These are phyloP conservation scores for Spathaspora gorwiae DNA, from an alignment of 805 yeast species.

Conservation along the genomic window DNA sequence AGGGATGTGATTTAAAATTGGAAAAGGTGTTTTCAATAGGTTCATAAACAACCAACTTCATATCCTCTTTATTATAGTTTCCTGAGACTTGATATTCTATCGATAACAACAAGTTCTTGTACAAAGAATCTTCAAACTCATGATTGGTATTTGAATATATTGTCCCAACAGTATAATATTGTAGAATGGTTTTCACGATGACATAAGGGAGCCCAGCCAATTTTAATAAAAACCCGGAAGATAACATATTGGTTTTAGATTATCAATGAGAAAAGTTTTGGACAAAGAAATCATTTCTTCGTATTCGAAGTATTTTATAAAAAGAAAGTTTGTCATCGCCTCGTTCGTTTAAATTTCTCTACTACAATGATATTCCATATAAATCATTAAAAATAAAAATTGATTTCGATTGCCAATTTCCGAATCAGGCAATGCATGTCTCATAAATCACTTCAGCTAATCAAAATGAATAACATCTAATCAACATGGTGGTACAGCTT, in stretches of 20 bases:
- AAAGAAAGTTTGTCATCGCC: no score
- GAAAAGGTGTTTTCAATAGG: constrained; percentile 18
- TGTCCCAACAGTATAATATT: constrained; percentile 32
- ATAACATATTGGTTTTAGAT: constrained; percentile 9
- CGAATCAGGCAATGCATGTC: no score
- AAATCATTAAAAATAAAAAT: no score
- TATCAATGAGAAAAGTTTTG: no score
- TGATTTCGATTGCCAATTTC: no score
- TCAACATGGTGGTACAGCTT: no score
- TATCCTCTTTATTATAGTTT: constrained; percentile 17
- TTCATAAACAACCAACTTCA: constrained; percentile 15
- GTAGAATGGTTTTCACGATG: constrained; percentile 14
- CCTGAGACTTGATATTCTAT: constrained; percentile 23
- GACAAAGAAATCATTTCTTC: no score
- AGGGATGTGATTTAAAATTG: constrained; percentile 9
- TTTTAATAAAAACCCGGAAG: constrained; percentile 16
- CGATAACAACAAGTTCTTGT: constrained; percentile 25
- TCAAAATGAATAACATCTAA: no score
- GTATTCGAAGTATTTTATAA: no score
- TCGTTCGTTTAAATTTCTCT: no score
- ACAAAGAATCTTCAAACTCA: constrained; percentile 24
- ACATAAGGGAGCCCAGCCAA: constrained; percentile 22
- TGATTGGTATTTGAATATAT: constrained; percentile 21
- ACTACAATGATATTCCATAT: no score
- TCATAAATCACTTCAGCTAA: no score